Percentiles rank a stretch among this genome's conserved stretches.
phyloP scores from a whole-genome alignment of 169 alveolate species.

The Cryptosporidium xiaoi region DNA sequence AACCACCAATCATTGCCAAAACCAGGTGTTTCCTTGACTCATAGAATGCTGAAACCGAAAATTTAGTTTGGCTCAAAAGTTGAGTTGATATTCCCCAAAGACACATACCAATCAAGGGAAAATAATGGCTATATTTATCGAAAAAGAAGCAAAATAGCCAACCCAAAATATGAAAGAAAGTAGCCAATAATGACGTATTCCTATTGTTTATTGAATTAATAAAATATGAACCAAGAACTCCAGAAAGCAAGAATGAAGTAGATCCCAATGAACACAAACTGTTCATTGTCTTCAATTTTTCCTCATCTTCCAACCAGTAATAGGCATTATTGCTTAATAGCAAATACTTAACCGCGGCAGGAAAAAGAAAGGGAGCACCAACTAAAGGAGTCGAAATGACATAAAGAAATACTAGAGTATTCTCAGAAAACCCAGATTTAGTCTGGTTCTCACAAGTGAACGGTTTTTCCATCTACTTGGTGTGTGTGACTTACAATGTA shows the following conservation, averaged over 20 bases:
- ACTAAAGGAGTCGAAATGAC: conserved; percentile 50
- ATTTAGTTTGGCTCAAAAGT: conserved; percentile 36
- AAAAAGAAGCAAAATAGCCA: conserved; percentile 67
- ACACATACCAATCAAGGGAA: conserved; percentile 52
- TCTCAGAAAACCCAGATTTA: conserved; percentile 47
- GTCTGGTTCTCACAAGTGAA: conserved; percentile 54
- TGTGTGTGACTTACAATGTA: conserved; percentile 9
- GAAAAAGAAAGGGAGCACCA: conserved; percentile 63
- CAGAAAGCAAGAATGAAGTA: conserved; percentile 51
- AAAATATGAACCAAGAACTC: conserved; percentile 52
- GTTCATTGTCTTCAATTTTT: conserved; percentile 29
- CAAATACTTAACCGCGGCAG: conserved; percentile 53
- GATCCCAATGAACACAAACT: conserved; percentile 57
- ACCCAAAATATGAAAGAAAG: conserved; percentile 44
- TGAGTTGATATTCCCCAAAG: conserved; percentile 67
- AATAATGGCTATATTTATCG: conserved; percentile 26
- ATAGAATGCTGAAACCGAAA: conserved; percentile 60
- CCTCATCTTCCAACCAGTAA: conserved; percentile 24
- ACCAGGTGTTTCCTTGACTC: conserved; percentile 53
- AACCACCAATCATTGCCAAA: conserved; percentile 70
- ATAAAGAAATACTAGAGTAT: conserved; percentile 23
- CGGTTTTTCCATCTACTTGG: conserved; percentile 6
- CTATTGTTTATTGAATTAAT: conserved; percentile 34
- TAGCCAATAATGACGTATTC: conserved; percentile 35
- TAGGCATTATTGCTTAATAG: conserved; percentile 26